phyloP scores from a whole-genome alignment of 345 rosid genomes.

The Brassica nigra region DNA sequence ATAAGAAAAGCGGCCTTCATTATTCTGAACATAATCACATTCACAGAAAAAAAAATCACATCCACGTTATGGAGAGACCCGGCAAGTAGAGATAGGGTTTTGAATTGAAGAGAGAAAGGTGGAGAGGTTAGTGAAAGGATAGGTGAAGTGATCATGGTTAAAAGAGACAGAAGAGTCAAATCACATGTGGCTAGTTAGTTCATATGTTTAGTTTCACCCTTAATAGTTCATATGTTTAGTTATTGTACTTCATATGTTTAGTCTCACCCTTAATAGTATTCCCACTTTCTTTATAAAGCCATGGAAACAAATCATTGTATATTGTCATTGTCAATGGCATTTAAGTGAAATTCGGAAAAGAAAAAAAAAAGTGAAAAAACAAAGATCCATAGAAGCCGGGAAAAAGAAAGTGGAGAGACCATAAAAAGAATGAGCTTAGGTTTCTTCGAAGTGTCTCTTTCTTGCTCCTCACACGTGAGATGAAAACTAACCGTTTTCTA shows the following conservation, averaged over 20 bases:
- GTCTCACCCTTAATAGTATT: neutral
- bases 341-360: neutral
- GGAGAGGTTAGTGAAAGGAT: neutral
- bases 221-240: neutral
- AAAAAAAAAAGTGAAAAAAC: neutral
- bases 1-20: neutral
- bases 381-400: slow-evolving; percentile 18
- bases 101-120: neutral
- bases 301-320: neutral
- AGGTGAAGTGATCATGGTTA: neutral
- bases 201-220: neutral
- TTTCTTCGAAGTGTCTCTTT: slow-evolving; percentile 12
- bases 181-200: slow-evolving; percentile 10
- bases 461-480: slow-evolving; percentile 14
- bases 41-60: neutral
- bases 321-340: neutral
- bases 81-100: neutral
- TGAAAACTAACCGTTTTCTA: neutral
- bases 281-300: neutral
- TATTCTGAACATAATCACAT: neutral
- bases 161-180: slow-evolving; percentile 6
- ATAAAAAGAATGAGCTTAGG: neutral
- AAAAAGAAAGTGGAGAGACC: neutral
- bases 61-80: neutral
- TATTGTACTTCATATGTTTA: neutral